Evolutionary conservation across 441 rosid genomes (phyloP).

Genomic region (Theobroma grandiflorum): DNA sequence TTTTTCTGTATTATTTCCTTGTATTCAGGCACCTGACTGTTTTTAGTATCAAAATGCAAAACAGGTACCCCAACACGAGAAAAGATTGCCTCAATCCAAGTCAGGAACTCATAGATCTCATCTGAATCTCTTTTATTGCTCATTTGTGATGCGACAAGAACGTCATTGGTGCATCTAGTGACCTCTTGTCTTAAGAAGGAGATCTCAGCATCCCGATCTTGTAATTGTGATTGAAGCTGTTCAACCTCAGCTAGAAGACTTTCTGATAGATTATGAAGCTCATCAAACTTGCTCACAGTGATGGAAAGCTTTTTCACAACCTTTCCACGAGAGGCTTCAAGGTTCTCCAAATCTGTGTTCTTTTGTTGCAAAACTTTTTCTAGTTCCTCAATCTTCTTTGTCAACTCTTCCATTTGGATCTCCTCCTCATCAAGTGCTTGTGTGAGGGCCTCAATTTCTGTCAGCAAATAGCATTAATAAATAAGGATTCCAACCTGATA

Average conservation of each 20-base stretch:
- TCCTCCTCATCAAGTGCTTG: conserved; percentile 99
- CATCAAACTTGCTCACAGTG: conserved; percentile 92
- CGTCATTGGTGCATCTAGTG: conserved; percentile 94
- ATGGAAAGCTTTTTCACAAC: conserved; percentile 84
- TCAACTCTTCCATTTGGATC: conserved; percentile 90
- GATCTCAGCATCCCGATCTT: conserved; percentile 91
- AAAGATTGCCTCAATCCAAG: conserved; percentile 68
- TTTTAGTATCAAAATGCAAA: conserved; percentile 51
- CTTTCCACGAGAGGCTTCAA: conserved; percentile 89
- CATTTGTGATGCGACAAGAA: conserved; percentile 78
- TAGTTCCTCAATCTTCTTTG: conserved; percentile 66
- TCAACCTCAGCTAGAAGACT: conserved; percentile 88
- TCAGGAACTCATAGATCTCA: conserved; percentile 63
- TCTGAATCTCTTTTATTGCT: conserved; percentile 62
- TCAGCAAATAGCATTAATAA: conserved; percentile 31
- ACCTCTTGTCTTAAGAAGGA: conserved; percentile 99
- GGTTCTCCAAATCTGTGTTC: conserved; percentile 71
- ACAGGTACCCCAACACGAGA: conserved; percentile 56
- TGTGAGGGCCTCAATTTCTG: conserved; percentile 97
- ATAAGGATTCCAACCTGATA: conserved; percentile 18
- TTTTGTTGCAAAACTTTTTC: conserved; percentile 74
- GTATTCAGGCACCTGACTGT: conserved; percentile 48
- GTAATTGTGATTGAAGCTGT: conserved; percentile 88
- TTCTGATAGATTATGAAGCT: conserved; percentile 94
- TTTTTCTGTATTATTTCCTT: conserved; percentile 75